Evolutionary conservation across 306 rosid species (phyloP), one percentile per base, ranked within the genome.

Genomic region (Quercus wislizeni): DNA sequence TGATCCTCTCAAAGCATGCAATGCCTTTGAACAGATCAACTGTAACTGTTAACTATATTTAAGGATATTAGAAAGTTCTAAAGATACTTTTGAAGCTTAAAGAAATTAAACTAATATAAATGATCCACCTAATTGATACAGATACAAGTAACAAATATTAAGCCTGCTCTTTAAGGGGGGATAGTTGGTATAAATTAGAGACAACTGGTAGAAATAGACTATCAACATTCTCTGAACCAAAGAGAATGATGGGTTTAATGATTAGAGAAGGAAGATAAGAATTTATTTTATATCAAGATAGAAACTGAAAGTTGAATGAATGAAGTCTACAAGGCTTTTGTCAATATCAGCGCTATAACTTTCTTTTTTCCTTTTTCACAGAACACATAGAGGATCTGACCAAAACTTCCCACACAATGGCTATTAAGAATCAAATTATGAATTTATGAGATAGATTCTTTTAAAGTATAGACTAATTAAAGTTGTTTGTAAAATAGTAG

Each of bases 341-440:
- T 19, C 17, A 23, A 28, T 55, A 19, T 18, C 10, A 18, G 77
- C 31, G 15, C 2, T n/a, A 31, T 31, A 31, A 74, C 38, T 33
- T 33, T 31, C 27, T 5, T 31, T 54, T 11, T 55, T 74, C 4
- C 4, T 12, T 21, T 56, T 21, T n/a, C 21, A 74, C 14, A 19
- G 33, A 55, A 21, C 19, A 75, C 23, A 46, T 59, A 43, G 61
- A 75, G 35, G 54, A 61, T 75, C 57, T 75, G 77, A n/a, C 46
- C 43, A 62, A 23, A 75, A 41, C 33, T 75, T 59, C 70, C 49
- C 43, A 62, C 49, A 62, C 49, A 62, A 62, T 62, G 27, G 23
- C 71, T 38, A 43, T 46, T 15, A 65, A 62, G 17, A 30, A 75
- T 75, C 41, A n/a, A 46, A 61, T 41, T 46, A 23, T 62, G 61